These are phyloP conservation scores for Amesomyces nigricolor DNA, from an alignment of 2,329 filamentous ascomycete species.

Conservation along the genomic window DNA sequence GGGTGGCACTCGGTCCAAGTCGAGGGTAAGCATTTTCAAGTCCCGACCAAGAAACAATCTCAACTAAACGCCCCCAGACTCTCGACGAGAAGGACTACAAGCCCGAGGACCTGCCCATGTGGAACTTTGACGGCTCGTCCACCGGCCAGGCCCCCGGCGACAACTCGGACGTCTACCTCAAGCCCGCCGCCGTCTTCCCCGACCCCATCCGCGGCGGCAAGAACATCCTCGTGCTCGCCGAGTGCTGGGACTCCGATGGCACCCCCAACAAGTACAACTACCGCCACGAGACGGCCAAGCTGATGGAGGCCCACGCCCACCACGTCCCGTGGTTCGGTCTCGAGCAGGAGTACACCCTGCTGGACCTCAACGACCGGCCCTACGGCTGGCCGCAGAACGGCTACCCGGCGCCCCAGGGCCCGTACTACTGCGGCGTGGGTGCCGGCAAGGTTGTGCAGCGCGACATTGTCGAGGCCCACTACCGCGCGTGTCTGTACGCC, in stretches of 20 bases:
- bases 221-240: constrained; percentile 69
- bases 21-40: constrained; percentile 64
- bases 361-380: constrained; percentile 78
- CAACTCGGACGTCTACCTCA: constrained; percentile 97
- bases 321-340: constrained; percentile 96
- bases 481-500: constrained; percentile 69
- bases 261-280: constrained; percentile 98
- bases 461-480: constrained; percentile 91
- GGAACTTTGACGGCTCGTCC: constrained; percentile 61
- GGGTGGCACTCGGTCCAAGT: constrained; percentile 87
- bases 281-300: constrained; percentile 82
- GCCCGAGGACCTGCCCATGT: constrained; percentile 46
- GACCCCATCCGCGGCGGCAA: constrained; percentile 20
- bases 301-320: constrained; percentile 80
- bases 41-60: constrained; percentile 10
- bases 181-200: constrained; percentile 70
- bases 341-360: constrained; percentile 86
- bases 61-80: constrained; percentile 35
- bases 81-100: constrained; percentile 46
- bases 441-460: constrained; percentile 96
- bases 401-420: constrained; percentile 75
- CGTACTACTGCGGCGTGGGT: constrained; percentile 97
- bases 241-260: constrained; percentile 73
- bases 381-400: constrained; percentile 64
- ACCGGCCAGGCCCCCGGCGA: constrained; percentile 88